A percentile compares a stretch with the other conserved stretches of the same genome.
Conservation (phyloP, 2,329 filamentous ascomycete species). For the Thelonectria discophora region DNA sequence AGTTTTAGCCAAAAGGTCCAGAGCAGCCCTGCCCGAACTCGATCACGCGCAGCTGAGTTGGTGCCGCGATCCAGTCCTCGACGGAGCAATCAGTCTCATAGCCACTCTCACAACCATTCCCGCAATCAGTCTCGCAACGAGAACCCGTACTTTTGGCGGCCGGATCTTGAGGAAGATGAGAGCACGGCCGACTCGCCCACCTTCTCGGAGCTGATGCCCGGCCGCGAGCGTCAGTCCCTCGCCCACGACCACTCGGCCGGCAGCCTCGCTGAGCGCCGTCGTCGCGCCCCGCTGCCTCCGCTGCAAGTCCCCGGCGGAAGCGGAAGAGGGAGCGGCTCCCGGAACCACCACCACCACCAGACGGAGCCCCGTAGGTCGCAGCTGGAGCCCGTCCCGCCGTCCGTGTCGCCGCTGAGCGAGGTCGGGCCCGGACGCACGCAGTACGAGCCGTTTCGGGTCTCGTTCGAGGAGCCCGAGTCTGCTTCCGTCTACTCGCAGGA, state of each 20-base stretch:
- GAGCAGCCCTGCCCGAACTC: conserved; percentile 38
- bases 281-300: conserved; percentile 39
- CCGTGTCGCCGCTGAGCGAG: conserved; percentile 41
- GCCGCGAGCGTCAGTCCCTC: conserved; percentile 22
- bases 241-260: conserved; percentile 26
- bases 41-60: conserved; percentile 26
- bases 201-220: conserved; percentile 47
- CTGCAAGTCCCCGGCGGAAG: conserved; percentile 35
- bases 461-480: conserved; percentile 29
- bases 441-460: conserved; percentile 20
- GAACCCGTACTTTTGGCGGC: conserved; percentile 16
- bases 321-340: not conserved
- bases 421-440: conserved; percentile 17
- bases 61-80: conserved; percentile 37
- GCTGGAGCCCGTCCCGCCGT: conserved; percentile 33
- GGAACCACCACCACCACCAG: conserved; percentile 13
- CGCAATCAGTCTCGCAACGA: not conserved
- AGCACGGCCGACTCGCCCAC: conserved; percentile 38
- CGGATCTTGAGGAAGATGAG: conserved; percentile 22
- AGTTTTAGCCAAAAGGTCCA: conserved; percentile 49
- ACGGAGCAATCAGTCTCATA: conserved; percentile 20
- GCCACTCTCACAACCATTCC: too few species aligned
- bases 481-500: conserved; percentile 41
- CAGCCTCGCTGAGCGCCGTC: conserved; percentile 45
- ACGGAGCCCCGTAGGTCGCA: conserved; percentile 23